Base-by-base conservation (phyloP, 2,329 filamentous ascomycete species). In the Colletotrichum caudatum region DNA sequence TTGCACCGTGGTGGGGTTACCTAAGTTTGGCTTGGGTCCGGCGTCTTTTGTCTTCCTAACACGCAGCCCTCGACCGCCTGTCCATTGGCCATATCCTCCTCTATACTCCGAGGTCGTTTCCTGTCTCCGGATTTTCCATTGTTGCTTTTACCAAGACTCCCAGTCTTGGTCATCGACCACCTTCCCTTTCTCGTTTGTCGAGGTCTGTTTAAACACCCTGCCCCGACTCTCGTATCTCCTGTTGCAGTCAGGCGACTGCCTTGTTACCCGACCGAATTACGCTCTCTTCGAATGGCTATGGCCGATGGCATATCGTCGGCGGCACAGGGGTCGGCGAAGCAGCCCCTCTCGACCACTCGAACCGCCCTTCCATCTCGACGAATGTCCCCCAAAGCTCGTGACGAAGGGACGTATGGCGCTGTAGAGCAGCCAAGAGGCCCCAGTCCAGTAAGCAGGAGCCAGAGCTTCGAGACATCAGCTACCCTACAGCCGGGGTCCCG, bases 321-420 rank as follows among this genome's bases (percentile, higher is more conserved):
- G 61, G 72, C 66, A 60, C 70, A 64, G 54, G 61, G 70, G 35
- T 51, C 70, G 57, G 51, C 65, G 16, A 73, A 69, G 35, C 67
- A 74, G 57, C 39, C 64, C 41, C 53, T 61, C 33, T 72, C 72
- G 44, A 64, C 64, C 29, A 69, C 67, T 57, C 68, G 73, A 59
- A 74, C 71, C 18, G 72, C 73, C 14, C 73, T 74, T 41, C 73
- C 73, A 41, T 73, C 73, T 11, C 71, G 72, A 41, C 71, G 71
- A 33, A 73, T 72, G 68, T 74, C 72, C 16, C 73, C 64, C 6
- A 72, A 72, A 37, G 46, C 67, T 46, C 62, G 51, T 37, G 70
- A 72, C 35, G 70, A 41, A 66, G 67, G 70, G 18, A 62, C 37
- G 56, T 44, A 63, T 35, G 61, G 48, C 18, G 23, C 41, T 26